phyloP scores from a whole-genome alignment of 2,329 filamentous ascomycete species.

The Fusarium lyarnte region DNA sequence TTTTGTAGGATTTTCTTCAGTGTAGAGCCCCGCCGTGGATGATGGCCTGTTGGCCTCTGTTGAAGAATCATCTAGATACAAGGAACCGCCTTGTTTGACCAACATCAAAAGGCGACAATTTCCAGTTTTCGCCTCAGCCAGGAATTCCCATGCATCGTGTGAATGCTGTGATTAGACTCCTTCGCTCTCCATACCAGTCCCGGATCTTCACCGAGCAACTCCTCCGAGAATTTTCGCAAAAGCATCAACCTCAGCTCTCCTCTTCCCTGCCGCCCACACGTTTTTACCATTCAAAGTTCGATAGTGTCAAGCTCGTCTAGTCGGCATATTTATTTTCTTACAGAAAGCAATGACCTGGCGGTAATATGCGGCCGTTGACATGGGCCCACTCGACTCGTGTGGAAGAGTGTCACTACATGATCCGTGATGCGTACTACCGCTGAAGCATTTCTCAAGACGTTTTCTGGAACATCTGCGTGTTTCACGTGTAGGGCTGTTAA shows the following conservation, averaged over 20 bases:
- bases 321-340: neutral
- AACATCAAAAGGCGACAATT: neutral
- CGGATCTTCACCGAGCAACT: neutral
- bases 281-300: neutral
- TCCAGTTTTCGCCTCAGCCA: too few species aligned
- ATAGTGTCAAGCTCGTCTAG: neutral
- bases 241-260: neutral
- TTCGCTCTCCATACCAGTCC: neutral
- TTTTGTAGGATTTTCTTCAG: neutral
- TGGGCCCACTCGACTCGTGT: conserved; percentile 17
- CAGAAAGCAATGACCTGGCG: neutral
- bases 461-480: neutral
- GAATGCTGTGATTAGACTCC: fast-evolving
- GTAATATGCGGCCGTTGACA: conserved; percentile 4
- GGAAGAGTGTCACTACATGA: neutral
- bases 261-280: neutral
- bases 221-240: neutral
- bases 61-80: neutral
- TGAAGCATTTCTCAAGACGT: neutral
- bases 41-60: neutral
- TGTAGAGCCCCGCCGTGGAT: neutral
- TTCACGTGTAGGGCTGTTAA: neutral
- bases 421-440: neutral
- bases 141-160: neutral
- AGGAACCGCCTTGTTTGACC: neutral